Base-by-base conservation (phyloP, 2,329 filamentous ascomycete species). In the Colletotrichum neosansevieriae region DNA sequence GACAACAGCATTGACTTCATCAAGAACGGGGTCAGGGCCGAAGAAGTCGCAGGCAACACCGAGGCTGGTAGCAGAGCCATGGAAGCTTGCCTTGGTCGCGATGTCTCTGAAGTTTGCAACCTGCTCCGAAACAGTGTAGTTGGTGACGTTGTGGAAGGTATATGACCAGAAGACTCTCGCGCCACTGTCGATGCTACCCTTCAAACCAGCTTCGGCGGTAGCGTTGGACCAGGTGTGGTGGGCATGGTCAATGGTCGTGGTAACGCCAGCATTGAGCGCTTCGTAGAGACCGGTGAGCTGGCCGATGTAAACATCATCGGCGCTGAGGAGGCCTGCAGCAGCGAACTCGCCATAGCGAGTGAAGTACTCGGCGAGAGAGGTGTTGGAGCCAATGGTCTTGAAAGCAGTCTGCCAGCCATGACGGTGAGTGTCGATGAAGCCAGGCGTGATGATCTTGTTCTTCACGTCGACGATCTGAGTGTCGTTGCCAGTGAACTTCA, bases 361-460 rank as follows among this genome's bases (percentile, higher is more conserved):
- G 42, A 86, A 79, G 73, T 87, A 88, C 51, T 85, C 79, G 5
- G 80, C 75, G 15, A 87, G 74, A 0, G 79, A 84, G 0, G 82
- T 83, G 71, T 89, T 86, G 7, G 85, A 82, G 1, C 71, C 83
- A 1, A 89, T 71, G 0, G 86, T 87, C 72, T 85, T 86, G 72
- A 83, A 82, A 10, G 79, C 83, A 0, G 86, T 88, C 72, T 88
- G 85, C 87, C 86, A 88, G 0, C 82, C 80, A 69, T 87, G 85
- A 1, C 82, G 82, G 70, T 89, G 86, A 0, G 85, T 88, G 74
- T 88, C 84, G 65, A 89, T 78, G 74, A 89, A 88, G 9, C 87
- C 86, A 0, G 86, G 84, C 0, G 81, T 81, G 58, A 88, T 78
- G 66, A 88, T 88, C 72, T 86, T 85, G 59, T 81, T 78, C 0